Conservation (phyloP, 345 rosid genomes). For the Linum trigynum region DNA sequence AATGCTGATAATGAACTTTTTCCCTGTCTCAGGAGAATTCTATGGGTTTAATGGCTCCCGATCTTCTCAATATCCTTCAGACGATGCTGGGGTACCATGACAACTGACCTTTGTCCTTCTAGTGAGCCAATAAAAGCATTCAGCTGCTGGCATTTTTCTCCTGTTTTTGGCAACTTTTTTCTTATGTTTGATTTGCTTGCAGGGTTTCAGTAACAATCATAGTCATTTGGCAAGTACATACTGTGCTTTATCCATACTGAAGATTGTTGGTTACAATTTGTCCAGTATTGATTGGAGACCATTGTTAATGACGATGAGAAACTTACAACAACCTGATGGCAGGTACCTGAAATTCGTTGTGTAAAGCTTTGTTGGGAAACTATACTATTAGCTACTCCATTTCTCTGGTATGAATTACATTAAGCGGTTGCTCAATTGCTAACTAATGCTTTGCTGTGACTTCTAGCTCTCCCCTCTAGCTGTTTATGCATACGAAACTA, state of each 20-base stretch:
- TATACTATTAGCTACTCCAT: neutral
- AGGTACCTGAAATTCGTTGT: slow-evolving; percentile 31
- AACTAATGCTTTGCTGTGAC: neutral
- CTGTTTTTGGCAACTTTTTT: neutral
- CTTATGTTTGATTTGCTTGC: slow-evolving; percentile 17
- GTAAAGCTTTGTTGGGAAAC: neutral
- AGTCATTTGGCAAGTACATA: slow-evolving; percentile 85
- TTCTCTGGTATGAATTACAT: neutral
- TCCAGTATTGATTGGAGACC: slow-evolving; percentile 39
- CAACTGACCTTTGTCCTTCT: neutral
- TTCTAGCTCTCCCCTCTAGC: neutral
- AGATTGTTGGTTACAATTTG: slow-evolving; percentile 50
- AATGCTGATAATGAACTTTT: slow-evolving; percentile 2
- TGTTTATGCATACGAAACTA: neutral
- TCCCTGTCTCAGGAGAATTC: slow-evolving; percentile 52
- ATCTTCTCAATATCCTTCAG: slow-evolving; percentile 54
- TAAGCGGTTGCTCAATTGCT: neutral
- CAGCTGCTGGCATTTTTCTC: neutral
- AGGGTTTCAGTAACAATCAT: slow-evolving; percentile 45
- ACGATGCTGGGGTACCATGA: slow-evolving; percentile 41
- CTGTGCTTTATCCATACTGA: slow-evolving; percentile 70
- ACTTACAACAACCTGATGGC: slow-evolving; percentile 82
- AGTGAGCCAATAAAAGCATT: neutral
- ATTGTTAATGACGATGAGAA: slow-evolving; percentile 56
- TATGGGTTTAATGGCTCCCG: slow-evolving; percentile 76